phyloP scores from a whole-genome alignment of 2,329 filamentous ascomycete species.

The Trichoderma citrinoviride region DNA sequence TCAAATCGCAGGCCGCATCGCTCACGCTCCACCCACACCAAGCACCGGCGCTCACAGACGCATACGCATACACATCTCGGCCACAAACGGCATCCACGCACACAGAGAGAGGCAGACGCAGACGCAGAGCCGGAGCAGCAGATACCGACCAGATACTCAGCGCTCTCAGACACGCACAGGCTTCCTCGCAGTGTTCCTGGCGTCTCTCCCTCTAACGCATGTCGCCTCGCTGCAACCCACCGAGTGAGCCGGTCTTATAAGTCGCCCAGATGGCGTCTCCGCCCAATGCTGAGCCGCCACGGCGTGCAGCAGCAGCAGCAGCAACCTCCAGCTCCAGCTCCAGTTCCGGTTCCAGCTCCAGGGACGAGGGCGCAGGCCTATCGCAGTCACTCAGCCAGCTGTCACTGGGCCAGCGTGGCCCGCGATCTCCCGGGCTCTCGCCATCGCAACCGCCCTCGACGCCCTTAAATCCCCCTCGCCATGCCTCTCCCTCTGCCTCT shows the following conservation, averaged over 20 bases:
- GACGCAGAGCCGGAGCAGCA: no score
- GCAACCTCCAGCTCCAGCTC: background rate
- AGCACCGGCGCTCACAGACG: background rate
- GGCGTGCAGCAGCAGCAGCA: conserved; percentile 32
- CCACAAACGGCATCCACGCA: no score
- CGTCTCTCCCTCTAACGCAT: background rate
- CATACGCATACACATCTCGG: background rate
- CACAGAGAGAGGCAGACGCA: no score
- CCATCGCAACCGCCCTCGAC: conserved; percentile 25
- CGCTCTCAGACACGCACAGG: background rate
- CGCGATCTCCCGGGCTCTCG: conserved; percentile 31
- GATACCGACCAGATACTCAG: background rate
- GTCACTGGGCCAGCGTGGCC: conserved; percentile 37
- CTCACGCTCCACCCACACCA: background rate
- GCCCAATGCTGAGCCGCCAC: conserved; percentile 32
- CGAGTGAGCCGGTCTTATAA: conserved; percentile 7
- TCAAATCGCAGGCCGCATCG: background rate
- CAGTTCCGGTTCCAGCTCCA: conserved; percentile 26
- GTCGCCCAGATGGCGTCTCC: conserved; percentile 31
- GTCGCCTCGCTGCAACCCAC: conserved; percentile 16
- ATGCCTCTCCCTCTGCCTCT: conserved; percentile 38
- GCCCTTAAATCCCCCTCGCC: conserved; percentile 39
- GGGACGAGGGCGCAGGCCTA: conserved; percentile 36
- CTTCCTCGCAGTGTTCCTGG: conserved; percentile 14
- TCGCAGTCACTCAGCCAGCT: conserved; percentile 46